Evolutionary conservation across 2,329 filamentous ascomycete genomes (phyloP).

Genomic region (Aspergillus pseudonomiae): DNA sequence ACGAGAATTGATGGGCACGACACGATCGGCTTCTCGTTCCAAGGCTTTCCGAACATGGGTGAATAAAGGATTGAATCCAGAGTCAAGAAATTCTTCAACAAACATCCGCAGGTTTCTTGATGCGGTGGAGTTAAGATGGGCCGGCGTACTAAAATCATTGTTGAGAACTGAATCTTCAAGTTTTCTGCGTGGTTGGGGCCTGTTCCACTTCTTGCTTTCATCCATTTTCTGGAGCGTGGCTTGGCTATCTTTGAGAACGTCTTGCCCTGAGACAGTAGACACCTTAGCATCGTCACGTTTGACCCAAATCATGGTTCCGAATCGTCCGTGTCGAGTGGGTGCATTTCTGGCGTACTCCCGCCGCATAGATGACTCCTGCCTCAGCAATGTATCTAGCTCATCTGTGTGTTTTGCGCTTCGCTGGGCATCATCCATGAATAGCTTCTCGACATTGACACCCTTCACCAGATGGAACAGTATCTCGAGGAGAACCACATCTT

Average conservation of each 20-base stretch:
- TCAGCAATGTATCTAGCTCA: constrained; percentile 74
- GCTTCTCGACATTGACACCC: constrained; percentile 77
- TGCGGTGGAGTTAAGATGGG: constrained; percentile 71
- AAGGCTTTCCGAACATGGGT: constrained; percentile 83
- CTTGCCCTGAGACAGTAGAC: constrained; percentile 85
- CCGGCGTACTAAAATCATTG: constrained; percentile 75
- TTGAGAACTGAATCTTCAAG: constrained; percentile 61
- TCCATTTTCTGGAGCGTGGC: constrained; percentile 86
- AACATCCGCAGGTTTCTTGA: constrained; percentile 77
- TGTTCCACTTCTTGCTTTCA: constrained; percentile 84
- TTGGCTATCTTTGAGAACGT: constrained; percentile 73
- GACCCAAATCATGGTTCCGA: constrained; percentile 97
- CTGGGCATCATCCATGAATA: constrained; percentile 82
- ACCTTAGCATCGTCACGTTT: constrained; percentile 83
- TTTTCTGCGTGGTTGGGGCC: constrained; percentile 66
- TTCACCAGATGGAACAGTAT: constrained; percentile 92
- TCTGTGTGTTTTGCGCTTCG: constrained; percentile 68
- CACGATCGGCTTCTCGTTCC: constrained; percentile 82
- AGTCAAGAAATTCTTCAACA: constrained; percentile 91
- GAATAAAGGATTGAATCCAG: constrained; percentile 91
- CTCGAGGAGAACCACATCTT: constrained; percentile 89
- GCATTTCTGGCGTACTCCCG: constrained; percentile 75
- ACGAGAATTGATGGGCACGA: constrained; percentile 73
- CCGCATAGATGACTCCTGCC: constrained; percentile 82
- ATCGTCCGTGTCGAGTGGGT: constrained; percentile 86